A percentile compares a stretch with the other conserved stretches of the same genome.
These are phyloP conservation scores for Metschnikowia amazonensis DNA, from an alignment of 805 yeast genomes.

Conservation along the genomic window DNA sequence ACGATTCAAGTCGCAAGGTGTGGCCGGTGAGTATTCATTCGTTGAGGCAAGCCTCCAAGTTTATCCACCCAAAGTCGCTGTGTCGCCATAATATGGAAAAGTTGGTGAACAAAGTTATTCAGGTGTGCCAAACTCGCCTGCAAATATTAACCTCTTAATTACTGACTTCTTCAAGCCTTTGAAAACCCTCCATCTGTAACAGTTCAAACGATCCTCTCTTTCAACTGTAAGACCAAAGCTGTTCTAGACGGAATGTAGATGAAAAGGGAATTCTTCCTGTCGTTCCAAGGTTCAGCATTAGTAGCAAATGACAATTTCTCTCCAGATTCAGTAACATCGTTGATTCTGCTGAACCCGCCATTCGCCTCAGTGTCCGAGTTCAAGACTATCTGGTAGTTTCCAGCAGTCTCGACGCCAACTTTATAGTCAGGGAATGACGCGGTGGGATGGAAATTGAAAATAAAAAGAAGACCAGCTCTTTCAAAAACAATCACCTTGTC, in stretches of 20 bases:
- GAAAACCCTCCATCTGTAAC: not conserved
- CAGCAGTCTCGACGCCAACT: constrained; percentile 81
- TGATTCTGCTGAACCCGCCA: constrained; percentile 79
- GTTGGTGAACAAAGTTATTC: constrained; percentile 15
- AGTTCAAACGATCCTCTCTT: constrained; percentile 21
- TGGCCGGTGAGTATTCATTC: constrained; percentile 38
- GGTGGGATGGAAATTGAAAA: constrained; percentile 88
- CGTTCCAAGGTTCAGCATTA: constrained; percentile 74
- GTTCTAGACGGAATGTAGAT: constrained; percentile 78
- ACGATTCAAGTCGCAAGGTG: constrained; percentile 29
- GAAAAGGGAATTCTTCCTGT: constrained; percentile 69
- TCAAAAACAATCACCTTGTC: constrained; percentile 90
- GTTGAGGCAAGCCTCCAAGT: constrained; percentile 23
- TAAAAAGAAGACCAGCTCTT: constrained; percentile 76
- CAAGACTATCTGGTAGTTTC: constrained; percentile 69
- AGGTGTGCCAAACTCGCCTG: constrained; percentile 17
- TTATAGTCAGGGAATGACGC: constrained; percentile 82
- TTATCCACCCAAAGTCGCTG: constrained; percentile 7
- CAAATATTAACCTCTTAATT: constrained; percentile 7
- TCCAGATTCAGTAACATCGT: constrained; percentile 29
- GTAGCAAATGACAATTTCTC: constrained; percentile 56
- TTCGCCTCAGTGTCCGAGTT: constrained; percentile 66
- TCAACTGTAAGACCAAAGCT: constrained; percentile 38
- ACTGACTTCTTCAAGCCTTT: not conserved
- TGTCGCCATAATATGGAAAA: constrained; percentile 13